Conservation (phyloP, 306 rosid species). For the Rubus idaeus region DNA sequence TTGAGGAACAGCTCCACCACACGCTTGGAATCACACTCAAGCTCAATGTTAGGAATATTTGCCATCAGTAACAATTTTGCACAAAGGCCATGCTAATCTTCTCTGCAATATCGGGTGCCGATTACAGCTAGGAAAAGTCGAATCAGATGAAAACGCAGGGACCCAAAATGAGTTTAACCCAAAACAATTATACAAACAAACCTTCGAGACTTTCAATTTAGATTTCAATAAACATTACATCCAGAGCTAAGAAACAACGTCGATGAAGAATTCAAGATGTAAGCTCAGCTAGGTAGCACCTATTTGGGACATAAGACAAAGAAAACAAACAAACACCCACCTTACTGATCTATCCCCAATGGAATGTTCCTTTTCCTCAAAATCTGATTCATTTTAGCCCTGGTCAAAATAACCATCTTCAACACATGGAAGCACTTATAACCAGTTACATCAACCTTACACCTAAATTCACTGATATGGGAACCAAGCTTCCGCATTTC, state of each 20-base stretch:
- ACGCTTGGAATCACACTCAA: not conserved
- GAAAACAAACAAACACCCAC: no score
- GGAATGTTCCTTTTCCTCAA: not conserved
- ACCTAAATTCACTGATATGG: not conserved
- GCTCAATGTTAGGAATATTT: no score
- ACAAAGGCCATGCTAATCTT: no score
- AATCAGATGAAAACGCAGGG: no score
- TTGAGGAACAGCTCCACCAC: not conserved
- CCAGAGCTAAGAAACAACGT: not conserved
- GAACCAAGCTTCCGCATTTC: not conserved
- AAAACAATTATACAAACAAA: not conserved
- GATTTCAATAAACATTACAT: not conserved
- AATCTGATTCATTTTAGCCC: not conserved
- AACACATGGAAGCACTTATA: not conserved
- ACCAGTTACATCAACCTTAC: not conserved
- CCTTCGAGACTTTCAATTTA: not conserved
- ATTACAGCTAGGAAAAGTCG: not conserved
- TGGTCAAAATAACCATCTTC: slow-evolving; percentile 3
- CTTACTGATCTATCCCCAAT: not conserved
- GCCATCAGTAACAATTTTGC: no score
- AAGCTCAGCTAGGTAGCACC: not conserved
- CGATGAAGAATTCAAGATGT: not conserved
- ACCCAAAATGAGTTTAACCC: not conserved
- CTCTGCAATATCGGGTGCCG: no score
- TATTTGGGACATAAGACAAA: no score